These are phyloP conservation scores for Spirogloea muscicola DNA, from an alignment of 139 green algal species.

Conservation along the genomic window DNA sequence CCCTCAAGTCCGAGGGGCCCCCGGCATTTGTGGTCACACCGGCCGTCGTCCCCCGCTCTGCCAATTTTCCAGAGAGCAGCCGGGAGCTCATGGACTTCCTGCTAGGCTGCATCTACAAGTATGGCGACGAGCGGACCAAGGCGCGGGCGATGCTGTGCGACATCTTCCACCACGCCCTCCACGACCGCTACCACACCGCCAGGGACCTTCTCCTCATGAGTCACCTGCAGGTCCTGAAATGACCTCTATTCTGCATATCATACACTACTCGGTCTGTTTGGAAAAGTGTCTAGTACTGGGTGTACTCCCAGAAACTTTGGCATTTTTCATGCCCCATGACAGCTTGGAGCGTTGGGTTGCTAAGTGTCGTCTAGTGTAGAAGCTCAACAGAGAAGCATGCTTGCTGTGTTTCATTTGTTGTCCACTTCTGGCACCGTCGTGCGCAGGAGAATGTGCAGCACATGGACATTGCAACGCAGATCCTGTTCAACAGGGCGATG, in stretches of 20 bases:
- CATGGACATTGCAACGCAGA: slow-evolving; percentile 93
- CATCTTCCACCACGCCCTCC: slow-evolving; percentile 87
- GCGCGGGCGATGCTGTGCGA: slow-evolving; percentile 91
- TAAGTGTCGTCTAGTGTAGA: too few species aligned
- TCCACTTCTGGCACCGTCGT: too few species aligned
- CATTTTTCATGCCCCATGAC: too few species aligned
- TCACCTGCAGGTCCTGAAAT: slow-evolving; percentile 82
- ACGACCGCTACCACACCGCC: slow-evolving; percentile 85
- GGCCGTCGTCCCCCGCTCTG: slow-evolving; percentile 5
- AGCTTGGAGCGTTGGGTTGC: too few species aligned
- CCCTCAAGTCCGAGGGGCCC: slow-evolving; percentile 15
- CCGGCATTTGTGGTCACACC: slow-evolving; percentile 27
- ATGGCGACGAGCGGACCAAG: slow-evolving; percentile 95
- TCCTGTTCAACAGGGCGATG: slow-evolving; percentile 95
- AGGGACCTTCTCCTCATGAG: slow-evolving; percentile 94
- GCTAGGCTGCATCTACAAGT: slow-evolving; percentile 70
- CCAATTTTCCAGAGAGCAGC: slow-evolving; percentile 34
- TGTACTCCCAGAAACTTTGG: too few species aligned
- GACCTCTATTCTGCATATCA: too few species aligned
- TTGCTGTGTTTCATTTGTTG: too few species aligned
- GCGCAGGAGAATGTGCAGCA: slow-evolving; percentile 59
- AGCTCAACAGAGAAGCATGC: too few species aligned
- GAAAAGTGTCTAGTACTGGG: too few species aligned
- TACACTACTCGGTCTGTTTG: too few species aligned
- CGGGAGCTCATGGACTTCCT: slow-evolving; percentile 54